phyloP scores from a whole-genome alignment of 441 rosid genomes.

The Gossypium gossypioides region DNA sequence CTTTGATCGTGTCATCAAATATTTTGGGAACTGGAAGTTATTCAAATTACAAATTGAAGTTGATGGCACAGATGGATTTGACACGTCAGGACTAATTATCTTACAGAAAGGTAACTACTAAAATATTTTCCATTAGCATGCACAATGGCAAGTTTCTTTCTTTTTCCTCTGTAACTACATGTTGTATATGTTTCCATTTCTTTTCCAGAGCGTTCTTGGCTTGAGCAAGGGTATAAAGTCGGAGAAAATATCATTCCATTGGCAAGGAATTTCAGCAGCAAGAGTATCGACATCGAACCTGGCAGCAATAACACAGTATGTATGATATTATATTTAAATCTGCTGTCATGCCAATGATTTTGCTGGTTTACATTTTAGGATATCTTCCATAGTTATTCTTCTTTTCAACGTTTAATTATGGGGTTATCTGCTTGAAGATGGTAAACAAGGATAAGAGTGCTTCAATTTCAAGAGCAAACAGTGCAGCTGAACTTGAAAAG shows the following conservation, averaged over 20 bases:
- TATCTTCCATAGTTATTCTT: not conserved
- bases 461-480: conserved; percentile 33
- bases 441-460: conserved; percentile 36
- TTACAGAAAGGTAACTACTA: conserved; percentile 49
- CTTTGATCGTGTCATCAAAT: conserved; percentile 53
- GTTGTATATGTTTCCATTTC: not conserved
- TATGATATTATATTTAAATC: conserved; percentile 2
- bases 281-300: conserved; percentile 35
- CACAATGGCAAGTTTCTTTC: not conserved
- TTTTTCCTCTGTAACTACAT: not conserved
- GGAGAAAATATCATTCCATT: conserved; percentile 66
- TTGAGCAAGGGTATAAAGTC: conserved; percentile 52
- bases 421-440: not conserved
- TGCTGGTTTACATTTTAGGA: not conserved
- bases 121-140: not conserved
- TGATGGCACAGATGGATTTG: conserved; percentile 59
- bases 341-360: not conserved
- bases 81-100: conserved; percentile 64
- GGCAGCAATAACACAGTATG: conserved; percentile 29
- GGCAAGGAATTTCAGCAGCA: conserved; percentile 48
- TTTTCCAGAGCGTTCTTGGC: conserved; percentile 51
- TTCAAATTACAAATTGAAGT: conserved; percentile 48
- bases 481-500: conserved; percentile 15
- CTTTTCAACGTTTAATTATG: not conserved
- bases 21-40: conserved; percentile 68